Evolutionary conservation across 768 basidiomycete species (phyloP).

Genomic region (Suillus subluteus): DNA sequence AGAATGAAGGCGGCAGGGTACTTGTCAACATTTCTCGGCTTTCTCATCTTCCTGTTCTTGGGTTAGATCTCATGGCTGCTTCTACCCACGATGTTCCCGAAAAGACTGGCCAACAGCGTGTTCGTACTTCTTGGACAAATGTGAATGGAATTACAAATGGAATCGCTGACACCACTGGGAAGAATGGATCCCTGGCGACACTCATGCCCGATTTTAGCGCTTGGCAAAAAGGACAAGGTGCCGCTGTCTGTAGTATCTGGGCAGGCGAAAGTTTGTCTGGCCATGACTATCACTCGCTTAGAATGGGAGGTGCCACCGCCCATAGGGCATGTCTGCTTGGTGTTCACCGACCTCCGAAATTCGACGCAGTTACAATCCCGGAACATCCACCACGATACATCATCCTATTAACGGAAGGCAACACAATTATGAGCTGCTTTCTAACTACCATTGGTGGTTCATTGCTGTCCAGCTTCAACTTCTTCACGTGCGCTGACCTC

Average conservation of each 20-base stretch:
- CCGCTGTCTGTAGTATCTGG: slow-evolving; percentile 97
- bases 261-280: slow-evolving; percentile 31
- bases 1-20: slow-evolving; percentile 34
- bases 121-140: slow-evolving; percentile 83
- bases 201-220: slow-evolving; percentile 84
- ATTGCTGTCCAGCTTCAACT: too few relatives aligned
- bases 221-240: slow-evolving; percentile 63
- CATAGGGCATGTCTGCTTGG: too few relatives aligned
- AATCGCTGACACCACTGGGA: slow-evolving; percentile 92
- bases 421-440: too few relatives aligned
- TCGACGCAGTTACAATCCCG: too few relatives aligned
- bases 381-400: too few relatives aligned
- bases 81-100: slow-evolving; percentile 70
- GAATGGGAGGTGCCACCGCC: too few relatives aligned
- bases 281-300: too few relatives aligned
- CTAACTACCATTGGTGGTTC: too few relatives aligned
- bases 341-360: too few relatives aligned
- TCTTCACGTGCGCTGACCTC: too few relatives aligned
- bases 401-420: too few relatives aligned
- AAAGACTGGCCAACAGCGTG: slow-evolving; percentile 84
- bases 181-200: slow-evolving; percentile 70
- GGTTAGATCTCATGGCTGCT: slow-evolving; percentile 88
- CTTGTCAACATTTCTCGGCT: slow-evolving; percentile 88
- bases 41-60: slow-evolving; percentile 80
- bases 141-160: slow-evolving; percentile 94